These are phyloP conservation scores for Microthyrium microscopicum DNA, from an alignment of 2,329 filamentous ascomycete species.

Conservation along the genomic window DNA sequence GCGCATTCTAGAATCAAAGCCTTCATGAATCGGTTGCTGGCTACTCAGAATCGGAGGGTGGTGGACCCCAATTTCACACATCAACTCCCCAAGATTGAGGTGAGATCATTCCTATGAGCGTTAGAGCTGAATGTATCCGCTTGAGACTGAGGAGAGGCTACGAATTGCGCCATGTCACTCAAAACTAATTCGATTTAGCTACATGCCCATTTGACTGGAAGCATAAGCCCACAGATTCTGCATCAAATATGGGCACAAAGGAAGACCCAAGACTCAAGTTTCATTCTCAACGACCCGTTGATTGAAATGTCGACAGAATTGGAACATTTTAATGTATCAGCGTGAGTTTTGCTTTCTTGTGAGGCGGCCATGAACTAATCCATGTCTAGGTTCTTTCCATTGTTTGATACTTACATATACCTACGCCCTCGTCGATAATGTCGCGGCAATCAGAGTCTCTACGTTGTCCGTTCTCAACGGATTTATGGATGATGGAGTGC, in stretches of 20 bases:
- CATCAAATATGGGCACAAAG: constrained; percentile 57
- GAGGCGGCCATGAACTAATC: not conserved
- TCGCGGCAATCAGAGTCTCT: constrained; percentile 40
- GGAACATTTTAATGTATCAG: constrained; percentile 52
- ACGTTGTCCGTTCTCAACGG: constrained; percentile 27
- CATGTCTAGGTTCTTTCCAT: constrained; percentile 8
- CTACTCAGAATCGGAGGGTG: not conserved
- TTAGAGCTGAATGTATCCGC: constrained; percentile 1
- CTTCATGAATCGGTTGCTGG: too few species aligned
- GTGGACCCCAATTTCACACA: constrained; percentile 1
- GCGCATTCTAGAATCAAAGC: too few species aligned
- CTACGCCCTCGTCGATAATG: constrained; percentile 54
- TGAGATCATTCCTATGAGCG: constrained; percentile 1
- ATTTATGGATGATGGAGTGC: constrained; percentile 55
- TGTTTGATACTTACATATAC: constrained; percentile 70
- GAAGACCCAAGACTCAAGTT: constrained; percentile 31
- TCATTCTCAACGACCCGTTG: constrained; percentile 49
- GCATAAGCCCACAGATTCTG: constrained; percentile 54
- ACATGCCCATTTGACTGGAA: constrained; percentile 67
- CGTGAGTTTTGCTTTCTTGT: constrained; percentile 29
- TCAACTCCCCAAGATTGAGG: constrained; percentile 8
- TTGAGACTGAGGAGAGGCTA: not conserved
- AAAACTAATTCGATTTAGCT: constrained; percentile 31
- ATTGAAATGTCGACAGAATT: constrained; percentile 53
- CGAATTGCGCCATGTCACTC: not conserved